Evolutionary conservation across 2,329 filamentous ascomycete species (phyloP), one percentile per base, ranked within the genome.

Genomic region (Colletotrichum aenigma): DNA sequence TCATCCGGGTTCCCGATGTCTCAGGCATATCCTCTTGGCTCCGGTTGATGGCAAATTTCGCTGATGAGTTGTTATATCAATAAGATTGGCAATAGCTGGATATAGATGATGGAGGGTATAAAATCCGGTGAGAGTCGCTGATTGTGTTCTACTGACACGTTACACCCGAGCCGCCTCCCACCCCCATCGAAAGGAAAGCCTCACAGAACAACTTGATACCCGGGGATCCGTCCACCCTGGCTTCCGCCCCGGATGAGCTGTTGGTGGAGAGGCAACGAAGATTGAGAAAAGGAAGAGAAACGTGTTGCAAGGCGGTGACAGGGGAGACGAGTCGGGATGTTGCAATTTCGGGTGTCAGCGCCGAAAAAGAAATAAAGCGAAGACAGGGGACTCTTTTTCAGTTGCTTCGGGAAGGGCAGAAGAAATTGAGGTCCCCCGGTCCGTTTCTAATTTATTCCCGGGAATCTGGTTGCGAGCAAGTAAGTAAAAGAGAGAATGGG

Each of bases 331-430:
- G 21, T 52, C 32, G 38, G 62, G 32, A 58, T 68, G 70, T 68
- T 56, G 70, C 64, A 64, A 56, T 73, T 75, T 73, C 73, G 64
- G 56, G 73, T 43, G 71, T n/a, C 68, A 38, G 16, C 48, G 55
- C 68, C 67, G 36, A 71, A 52, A 32, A 66, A 61, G 66, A 70
- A 66, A 76, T 60, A 48, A 28, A 62, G 32, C 61, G n/a, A 30
- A 48, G 15, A 67, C 66, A 75, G 62, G 64, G 73, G 55, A 52
- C 18, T 32, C 13, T 16, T 75, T 34, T 30, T 43, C 34, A 32
- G 34, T 62, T 74, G 64, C 62, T 62, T 70, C 30, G 48, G 21
- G 69, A 70, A n/a, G 56, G 36, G n/a, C 16, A 55, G 34, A 30
- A 60, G 18, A 61, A 48, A 61, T 34, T 21, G 62, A 56, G n/a